Evolutionary conservation across 768 basidiomycete genomes (phyloP), one percentile per base, ranked within the genome.

Genomic region (Rhizopogon vulgaris): DNA sequence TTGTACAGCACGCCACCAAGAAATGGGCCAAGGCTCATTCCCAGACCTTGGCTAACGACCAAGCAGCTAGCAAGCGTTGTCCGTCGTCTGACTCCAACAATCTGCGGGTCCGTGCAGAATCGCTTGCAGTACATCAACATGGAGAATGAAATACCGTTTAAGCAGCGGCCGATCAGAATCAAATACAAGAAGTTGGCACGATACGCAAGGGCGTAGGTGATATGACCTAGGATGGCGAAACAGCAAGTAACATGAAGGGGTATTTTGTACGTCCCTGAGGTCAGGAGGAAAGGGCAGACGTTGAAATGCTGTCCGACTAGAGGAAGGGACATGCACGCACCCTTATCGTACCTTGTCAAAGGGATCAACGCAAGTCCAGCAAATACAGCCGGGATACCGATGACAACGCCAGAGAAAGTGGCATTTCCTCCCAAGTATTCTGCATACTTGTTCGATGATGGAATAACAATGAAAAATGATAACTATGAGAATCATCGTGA

Each of bases 391-490:
- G 84, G 86, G 52, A 87, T 83, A 57, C 85, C 85, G 52, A 85
- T 73, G 32, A 74, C 76, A 6, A 88, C 59, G 47, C 85, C 84
- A 34, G 84, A 81, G 62, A 87, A 88, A 0, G 82, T 83, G n/a
- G 82, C 71, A n/a, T 70, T 76, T 15, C 85, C 85, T 22, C 84
- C 84, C 6, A 87, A 69, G 56, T 78, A 71, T 53, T 79, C 73
- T 0, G 83, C 79, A 59, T 87, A 86, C 48, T 73, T 71, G 58
- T 78, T 80, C 1, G 83, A 80, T 0, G 85, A 84, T 3, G 85
- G 82, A 4, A 87, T 80, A 38, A 85, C 72, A 52, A 85, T 78
- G 64, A 85, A 87, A 68, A 87, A 87, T 0, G 82, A 78, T 3
- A 83, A 61, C 85, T 86, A 50, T 25, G 3, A 32, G 15, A 9